Evolutionary conservation across 345 rosid species (phyloP), one percentile per base, ranked within the genome.

Genomic region (Citrus sp.): DNA sequence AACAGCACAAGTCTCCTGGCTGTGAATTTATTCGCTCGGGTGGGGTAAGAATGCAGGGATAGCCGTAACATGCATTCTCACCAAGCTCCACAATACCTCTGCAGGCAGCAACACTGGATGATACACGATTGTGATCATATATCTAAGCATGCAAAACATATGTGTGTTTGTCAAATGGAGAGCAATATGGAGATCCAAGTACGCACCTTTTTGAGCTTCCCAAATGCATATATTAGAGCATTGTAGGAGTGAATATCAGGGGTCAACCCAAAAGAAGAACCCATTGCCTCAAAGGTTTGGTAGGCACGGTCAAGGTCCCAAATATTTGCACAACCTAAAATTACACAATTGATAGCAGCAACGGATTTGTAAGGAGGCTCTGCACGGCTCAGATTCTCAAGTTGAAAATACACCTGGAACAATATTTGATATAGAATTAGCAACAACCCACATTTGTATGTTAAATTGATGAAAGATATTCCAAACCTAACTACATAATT

Each of bases 271-370:
- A 96, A 96, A 32, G 93, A 84, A 77, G 88, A 80, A 81, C 91
- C 70, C 61, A 96, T 89, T 61, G 99, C 94, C 70, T 91, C 97
- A 86, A 96, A 92, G n/a, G 98, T 96, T 84, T 94, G 94, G 77
- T 94, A 94, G 73, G 99, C 97, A 78, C 98, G 98, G 69, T 91
- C 95, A 35, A 94, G 87, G 77, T 96, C 99, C 99, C 99, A 94
- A 84, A 86, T 88, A 86, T 90, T 90, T 82, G 98, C 98, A 78
- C 97, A 94, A 60, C 99, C 99, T 74, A 92, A 84, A 83, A 96
- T 84, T 75, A 96, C 77, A 90, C 98, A 96, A 82, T 96, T 96
- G 65, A 96, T 80, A 80, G 97, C 98, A 87, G 97, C 93, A 70
- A 94, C 92, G 64, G 99, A 96, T 85, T 92, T 96, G 85, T 90